Evolutionary conservation across 441 rosid species (phyloP), one percentile per base, ranked within the genome.

Genomic region (Dalechampia spathulata): DNA sequence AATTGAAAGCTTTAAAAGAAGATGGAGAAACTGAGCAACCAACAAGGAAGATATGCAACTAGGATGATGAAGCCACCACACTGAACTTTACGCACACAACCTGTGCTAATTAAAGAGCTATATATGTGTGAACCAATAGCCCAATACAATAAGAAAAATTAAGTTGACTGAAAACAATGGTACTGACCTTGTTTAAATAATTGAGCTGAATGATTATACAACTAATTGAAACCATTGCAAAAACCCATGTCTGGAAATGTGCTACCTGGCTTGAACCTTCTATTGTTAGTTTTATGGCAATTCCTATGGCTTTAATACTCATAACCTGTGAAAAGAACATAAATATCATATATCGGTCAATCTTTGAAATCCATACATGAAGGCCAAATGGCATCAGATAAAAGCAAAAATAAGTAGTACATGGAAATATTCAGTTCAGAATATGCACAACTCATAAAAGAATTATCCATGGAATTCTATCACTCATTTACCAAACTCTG

Each of bases 281-380:
- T 60, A 85, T n/a, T 38, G 96, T 85, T 62, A 90, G 69, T 58
- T 90, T 75, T 65, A 90, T 83, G 2, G 96, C 98, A 71, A 90
- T 90, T 37, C 96, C 98, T 47, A 87, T 76, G 32, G 98, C 98
- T 75, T 91, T 91, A 51, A 91, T 68, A 63, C 98, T 85, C 98
- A 91, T 91, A 47, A 91, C 98, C 96, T 91, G 82, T 63, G 43
- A 68, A 50, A 60, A 22, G 8, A 17, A 37, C 21, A 26, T 5
- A 45, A 27, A 28, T 28, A 19, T 36, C 7, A 1, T n/a, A 36
- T 22, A n/a, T 39, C 42, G 42, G 17, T 2, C 17, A 9, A 39
- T 39, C 42, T 6, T 15, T 14, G 17, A 14, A 39, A 0, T 12
- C 16, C 14, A 3, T 10, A 13, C 12, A 2, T 13, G 16, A 14